Base-by-base conservation (phyloP, 441 rosid species). In the Gossypium davidsonii region DNA sequence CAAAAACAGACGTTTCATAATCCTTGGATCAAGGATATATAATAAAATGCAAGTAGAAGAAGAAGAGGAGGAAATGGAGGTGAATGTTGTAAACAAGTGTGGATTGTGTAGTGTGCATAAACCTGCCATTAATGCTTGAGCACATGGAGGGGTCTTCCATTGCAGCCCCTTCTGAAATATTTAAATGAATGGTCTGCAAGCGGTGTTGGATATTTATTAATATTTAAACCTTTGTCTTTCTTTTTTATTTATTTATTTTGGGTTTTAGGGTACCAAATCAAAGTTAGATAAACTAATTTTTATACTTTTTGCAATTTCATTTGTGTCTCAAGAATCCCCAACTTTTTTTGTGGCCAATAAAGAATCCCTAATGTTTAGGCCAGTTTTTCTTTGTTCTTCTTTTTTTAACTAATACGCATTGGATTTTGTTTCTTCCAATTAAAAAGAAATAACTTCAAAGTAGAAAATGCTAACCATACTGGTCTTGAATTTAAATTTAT, bases 91-190 rank as follows among this genome's bases (percentile, higher is more conserved):
- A 66, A 77, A 70, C 79, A 59, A 74, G 71, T 62, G 74, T 75
- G 26, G 44, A 46, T 62, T 67, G 3, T 57, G 61, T 68, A 72
- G 59, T 31, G 74, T 56, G 63, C 67, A 63, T 76, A 56, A 56
- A 76, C 78, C 79, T 76, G 82, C 80, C 84, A 80, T 83, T 44
- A 87, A 78, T 80, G 84, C 80, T 57, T 59, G 49, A 73, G 89
- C 88, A 87, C 91, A 85, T 87, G 89, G 89, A 83, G 89, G 89
- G 91, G 89, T 78, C 89, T 82, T 73, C 73, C 18, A 25, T 25
- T 44, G 73, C 77, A 71, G 70, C 83, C 44, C 62, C 57, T 76
- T 75, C 81, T 84, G 78, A 79, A 82, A 79, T 73, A 62, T 82
- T 76, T 84, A 80, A 82, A 57, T 68, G 80, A 79, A 76, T 73